Evolutionary conservation across 495 filamentous ascomycete species (phyloP), one percentile per base, ranked within the genome.

Genomic region (Annulohypoxylon nitens): DNA sequence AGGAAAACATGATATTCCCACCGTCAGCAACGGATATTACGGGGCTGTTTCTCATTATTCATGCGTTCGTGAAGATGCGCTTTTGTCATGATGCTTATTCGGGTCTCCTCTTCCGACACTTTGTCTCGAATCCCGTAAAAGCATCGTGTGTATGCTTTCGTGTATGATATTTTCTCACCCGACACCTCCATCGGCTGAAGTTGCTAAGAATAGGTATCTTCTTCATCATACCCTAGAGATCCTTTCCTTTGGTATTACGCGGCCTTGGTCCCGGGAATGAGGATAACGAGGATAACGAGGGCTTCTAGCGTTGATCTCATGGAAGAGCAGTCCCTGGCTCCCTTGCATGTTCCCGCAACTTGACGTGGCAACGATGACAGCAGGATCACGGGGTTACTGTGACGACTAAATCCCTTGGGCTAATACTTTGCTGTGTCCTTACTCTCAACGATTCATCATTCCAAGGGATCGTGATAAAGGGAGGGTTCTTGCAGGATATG

Each of bases 121-220:
- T 59, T 8, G 23, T 60, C 47, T 55, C 26, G 30, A 18, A 25
- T 10, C 61, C 20, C 10, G n/a, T n/a, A 18, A 14, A 14, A 3
- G 8, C 25, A 36, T 12, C 58, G 33, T n/a, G 4, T 25, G 11
- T 41, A 26, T 41, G 23, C 12, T n/a, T 30, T 43, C 37, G 34
- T 18, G 8, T 23, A 47, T 33, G 50, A 34, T 41, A 51, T 11
- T 23, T 7, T 33, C 45, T 39, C 12, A 11, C 25, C 14, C 10
- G 33, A 33, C 4, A 9, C 1, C 2, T 25, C 34, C 11, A 25
- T 30, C 14, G 30, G 43, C 33, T 37, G 45, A 54, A 41, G 16
- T n/a, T 54, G 48, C 57, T 68, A 59, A 50, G 47, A 54, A 61
- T 61, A 30, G 30, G 30, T 4, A 61, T 16, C 41, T 54, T 33